Conservation (phyloP, 2,329 filamentous ascomycete genomes). For the Fusarium nygamai region DNA sequence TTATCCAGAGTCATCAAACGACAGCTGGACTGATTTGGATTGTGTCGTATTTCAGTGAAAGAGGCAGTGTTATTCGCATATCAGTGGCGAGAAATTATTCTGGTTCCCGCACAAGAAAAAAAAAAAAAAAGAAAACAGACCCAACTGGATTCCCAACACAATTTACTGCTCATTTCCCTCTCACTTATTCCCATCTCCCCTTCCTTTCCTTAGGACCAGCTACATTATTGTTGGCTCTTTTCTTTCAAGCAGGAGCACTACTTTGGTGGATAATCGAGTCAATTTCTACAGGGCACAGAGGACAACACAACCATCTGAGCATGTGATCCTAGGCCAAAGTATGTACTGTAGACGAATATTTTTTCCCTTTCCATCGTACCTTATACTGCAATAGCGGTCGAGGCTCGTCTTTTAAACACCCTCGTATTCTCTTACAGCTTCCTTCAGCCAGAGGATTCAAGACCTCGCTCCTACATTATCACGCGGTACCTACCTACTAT, state of each 20-base stretch:
- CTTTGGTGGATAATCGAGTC: constrained; percentile 13
- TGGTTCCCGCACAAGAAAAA: neutral
- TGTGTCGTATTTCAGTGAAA: neutral
- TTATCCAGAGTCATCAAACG: neutral
- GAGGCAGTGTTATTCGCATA: constrained; percentile 7
- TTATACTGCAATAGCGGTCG: neutral
- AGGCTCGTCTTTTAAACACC: neutral
- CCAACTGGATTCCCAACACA: constrained; percentile 27
- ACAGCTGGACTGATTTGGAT: neutral
- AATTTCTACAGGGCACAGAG: neutral
- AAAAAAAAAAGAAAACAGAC: neutral
- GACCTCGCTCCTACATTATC: neutral
- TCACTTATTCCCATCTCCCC: neutral
- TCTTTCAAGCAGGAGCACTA: constrained; percentile 9
- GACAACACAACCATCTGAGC: constrained; percentile 2
- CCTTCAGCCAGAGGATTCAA: neutral
- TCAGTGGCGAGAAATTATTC: constrained; percentile 12
- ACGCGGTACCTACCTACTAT: neutral
- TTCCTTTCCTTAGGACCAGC: neutral
- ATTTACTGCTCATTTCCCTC: constrained; percentile 12
- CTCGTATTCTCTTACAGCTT: neutral
- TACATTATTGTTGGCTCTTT: constrained; percentile 1
- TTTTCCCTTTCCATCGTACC: neutral
- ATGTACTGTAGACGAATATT: neutral
- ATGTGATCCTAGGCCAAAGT: constrained; percentile 23